These are phyloP conservation scores for Elongisporangium prolatum DNA, from an alignment of 352 stramenopile species.

Conservation along the genomic window DNA sequence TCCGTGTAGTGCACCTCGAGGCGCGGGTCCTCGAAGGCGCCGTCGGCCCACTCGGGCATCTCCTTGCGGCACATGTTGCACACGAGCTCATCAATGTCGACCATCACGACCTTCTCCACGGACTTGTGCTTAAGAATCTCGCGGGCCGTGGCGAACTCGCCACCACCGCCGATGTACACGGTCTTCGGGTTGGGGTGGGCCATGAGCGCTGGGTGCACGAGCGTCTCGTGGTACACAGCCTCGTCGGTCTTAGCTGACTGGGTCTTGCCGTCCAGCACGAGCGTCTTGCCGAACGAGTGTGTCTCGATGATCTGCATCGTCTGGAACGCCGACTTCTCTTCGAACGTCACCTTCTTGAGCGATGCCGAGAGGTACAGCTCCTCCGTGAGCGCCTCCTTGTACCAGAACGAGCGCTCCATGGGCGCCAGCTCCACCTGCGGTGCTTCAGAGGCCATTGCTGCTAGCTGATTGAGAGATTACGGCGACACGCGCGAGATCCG, in stretches of 20 bases:
- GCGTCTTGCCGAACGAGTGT: slow-evolving; percentile 89
- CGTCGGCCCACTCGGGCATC: slow-evolving; percentile 91
- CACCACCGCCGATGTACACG: slow-evolving; percentile 92
- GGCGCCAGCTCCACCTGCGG: slow-evolving; percentile 37
- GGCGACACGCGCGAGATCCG: not conserved
- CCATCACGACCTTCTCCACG: slow-evolving; percentile 94
- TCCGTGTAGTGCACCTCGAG: slow-evolving; percentile 91
- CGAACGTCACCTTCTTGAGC: slow-evolving; percentile 87
- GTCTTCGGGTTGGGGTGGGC: slow-evolving; percentile 82
- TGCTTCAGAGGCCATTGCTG: slow-evolving; percentile 22
- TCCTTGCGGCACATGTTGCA: slow-evolving; percentile 92
- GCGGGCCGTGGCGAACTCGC: slow-evolving; percentile 91
- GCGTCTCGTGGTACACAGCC: slow-evolving; percentile 93
- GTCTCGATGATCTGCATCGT: slow-evolving; percentile 93
- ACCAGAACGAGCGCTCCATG: slow-evolving; percentile 71
- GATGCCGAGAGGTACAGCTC: slow-evolving; percentile 86
- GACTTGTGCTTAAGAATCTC: slow-evolving; percentile 90
- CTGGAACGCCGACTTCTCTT: slow-evolving; percentile 89
- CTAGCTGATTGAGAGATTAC: slow-evolving; percentile 6
- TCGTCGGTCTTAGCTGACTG: slow-evolving; percentile 93
- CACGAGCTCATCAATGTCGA: slow-evolving; percentile 93
- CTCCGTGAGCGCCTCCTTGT: slow-evolving; percentile 88
- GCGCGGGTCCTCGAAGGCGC: slow-evolving; percentile 86
- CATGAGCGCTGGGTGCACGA: slow-evolving; percentile 93
- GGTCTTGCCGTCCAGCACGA: slow-evolving; percentile 95